Conservation (phyloP, 768 basidiomycete species). For the Lepiota brunneoincarnata region DNA sequence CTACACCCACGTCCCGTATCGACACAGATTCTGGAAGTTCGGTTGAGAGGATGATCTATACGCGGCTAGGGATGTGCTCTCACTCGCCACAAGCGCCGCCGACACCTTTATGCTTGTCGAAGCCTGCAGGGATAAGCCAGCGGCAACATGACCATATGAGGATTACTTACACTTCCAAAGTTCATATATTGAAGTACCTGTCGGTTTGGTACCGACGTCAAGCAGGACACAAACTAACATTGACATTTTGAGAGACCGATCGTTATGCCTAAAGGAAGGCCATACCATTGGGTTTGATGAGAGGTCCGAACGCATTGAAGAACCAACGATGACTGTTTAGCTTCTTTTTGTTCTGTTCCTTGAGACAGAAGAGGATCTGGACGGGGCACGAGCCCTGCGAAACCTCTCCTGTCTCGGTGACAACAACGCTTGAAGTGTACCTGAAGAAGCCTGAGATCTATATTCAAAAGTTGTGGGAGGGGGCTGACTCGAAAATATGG, state of each 20-base stretch:
- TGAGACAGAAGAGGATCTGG: constrained; percentile 88
- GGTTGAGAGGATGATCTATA: constrained; percentile 1
- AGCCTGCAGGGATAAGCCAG: constrained; percentile 37
- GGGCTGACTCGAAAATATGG: constrained; percentile 81
- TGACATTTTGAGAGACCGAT: constrained; percentile 9
- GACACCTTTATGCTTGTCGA: constrained; percentile 81
- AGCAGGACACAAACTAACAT: constrained; percentile 78
- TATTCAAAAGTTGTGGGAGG: constrained; percentile 2
- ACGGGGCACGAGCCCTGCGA: constrained; percentile 73
- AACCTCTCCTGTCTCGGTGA: constrained; percentile 79
- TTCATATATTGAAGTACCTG: constrained; percentile 91
- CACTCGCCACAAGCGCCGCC: constrained; percentile 97
- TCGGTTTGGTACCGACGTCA: constrained; percentile 96
- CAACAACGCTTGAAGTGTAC: constrained; percentile 77
- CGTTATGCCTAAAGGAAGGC: constrained; percentile 2
- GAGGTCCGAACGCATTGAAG: constrained; percentile 92
- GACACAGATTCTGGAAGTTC: constrained; percentile 64
- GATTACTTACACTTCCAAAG: constrained; percentile 80
- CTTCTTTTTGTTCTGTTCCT: constrained; percentile 97
- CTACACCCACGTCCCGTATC: constrained; percentile 74
- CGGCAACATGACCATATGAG: constrained; percentile 7
- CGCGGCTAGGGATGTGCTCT: constrained; percentile 13
- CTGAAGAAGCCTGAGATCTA: constrained; percentile 28
- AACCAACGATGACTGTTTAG: constrained; percentile 96
- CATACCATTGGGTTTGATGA: constrained; percentile 80